Conservation (phyloP, 176 grass and related monocot genomes). For the Poa pratensis region DNA sequence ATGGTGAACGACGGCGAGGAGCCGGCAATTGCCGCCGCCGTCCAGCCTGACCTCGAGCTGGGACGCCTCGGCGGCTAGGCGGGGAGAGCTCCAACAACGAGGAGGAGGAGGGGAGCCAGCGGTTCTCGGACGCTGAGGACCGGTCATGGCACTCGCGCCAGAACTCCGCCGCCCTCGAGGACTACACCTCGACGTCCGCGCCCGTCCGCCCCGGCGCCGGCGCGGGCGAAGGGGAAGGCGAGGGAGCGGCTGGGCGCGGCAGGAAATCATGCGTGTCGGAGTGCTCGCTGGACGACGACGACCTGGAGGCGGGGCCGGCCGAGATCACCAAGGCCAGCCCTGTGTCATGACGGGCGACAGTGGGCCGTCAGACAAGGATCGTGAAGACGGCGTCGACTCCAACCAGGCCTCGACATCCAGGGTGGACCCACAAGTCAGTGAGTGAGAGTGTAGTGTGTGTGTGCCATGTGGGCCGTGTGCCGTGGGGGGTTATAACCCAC, state of each 20-base stretch:
- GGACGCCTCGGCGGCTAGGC: background rate
- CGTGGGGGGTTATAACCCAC: too few species aligned
- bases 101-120: slow-evolving; percentile 58
- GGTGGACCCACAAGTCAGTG: too few species aligned
- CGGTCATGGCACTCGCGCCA: slow-evolving; percentile 63
- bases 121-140: slow-evolving; percentile 82
- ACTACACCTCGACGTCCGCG: slow-evolving; percentile 46
- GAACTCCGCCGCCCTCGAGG: slow-evolving; percentile 54
- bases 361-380: too few species aligned
- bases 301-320: slow-evolving; percentile 69
- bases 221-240: slow-evolving; percentile 22
- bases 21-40: slow-evolving; percentile 12
- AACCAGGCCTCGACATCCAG: too few species aligned
- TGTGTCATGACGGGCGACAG: background rate
- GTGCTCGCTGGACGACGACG: slow-evolving; percentile 70
- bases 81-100: slow-evolving; percentile 38
- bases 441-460: too few species aligned
- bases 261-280: slow-evolving; percentile 83
- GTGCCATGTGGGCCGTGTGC: too few species aligned
- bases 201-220: slow-evolving; percentile 26
- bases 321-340: slow-evolving; percentile 71
- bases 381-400: too few species aligned
- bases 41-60: slow-evolving; percentile 41
- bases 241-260: slow-evolving; percentile 28
- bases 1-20: slow-evolving; percentile 45